Percentiles rank a stretch among this genome's conserved stretches.
phyloP scores from a whole-genome alignment of 2,329 filamentous ascomycete genomes.

The Sordariomycetes sp. region DNA sequence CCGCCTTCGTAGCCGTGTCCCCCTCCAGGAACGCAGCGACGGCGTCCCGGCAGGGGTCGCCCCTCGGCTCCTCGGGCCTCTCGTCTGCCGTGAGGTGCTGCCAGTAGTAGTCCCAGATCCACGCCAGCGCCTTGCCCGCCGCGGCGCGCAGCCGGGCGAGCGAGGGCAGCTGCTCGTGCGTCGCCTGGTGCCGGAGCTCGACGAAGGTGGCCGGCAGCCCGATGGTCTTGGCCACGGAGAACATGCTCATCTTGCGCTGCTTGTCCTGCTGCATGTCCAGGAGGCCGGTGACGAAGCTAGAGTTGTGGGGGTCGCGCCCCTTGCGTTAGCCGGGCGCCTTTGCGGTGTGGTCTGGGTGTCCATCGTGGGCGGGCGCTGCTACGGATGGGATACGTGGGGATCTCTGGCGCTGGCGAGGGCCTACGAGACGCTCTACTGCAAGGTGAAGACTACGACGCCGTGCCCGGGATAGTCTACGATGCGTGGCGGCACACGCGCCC shows the following conservation, averaged over 20 bases:
- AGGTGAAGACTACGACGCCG: neutral
- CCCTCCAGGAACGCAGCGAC: neutral
- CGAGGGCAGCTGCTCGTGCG: conserved; percentile 77
- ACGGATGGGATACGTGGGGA: neutral
- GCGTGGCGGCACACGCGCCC: neutral
- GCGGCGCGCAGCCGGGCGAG: conserved; percentile 62
- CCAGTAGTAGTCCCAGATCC: conserved; percentile 93
- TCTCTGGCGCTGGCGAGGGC: neutral
- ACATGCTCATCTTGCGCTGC: conserved; percentile 61
- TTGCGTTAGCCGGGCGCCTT: neutral
- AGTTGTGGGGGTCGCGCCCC: neutral
- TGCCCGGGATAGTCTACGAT: neutral
- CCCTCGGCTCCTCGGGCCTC: conserved; percentile 1
- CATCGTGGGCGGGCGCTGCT: neutral
- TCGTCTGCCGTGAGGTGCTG: conserved; percentile 25
- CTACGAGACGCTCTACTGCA: neutral
- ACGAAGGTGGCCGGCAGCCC: conserved; percentile 71
- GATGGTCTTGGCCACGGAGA: conserved; percentile 56
- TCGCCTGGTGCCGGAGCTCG: conserved; percentile 80
- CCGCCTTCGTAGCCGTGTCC: conserved; percentile 7
- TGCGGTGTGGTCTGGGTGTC: neutral
- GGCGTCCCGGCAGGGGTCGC: conserved; percentile 1
- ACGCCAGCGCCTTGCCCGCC: conserved; percentile 59
- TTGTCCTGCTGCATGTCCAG: conserved; percentile 64
- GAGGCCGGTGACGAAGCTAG: conserved; percentile 69